Evolutionary conservation across 441 rosid species (phyloP).

Genomic region (Euphorbia schlechtendalii): DNA sequence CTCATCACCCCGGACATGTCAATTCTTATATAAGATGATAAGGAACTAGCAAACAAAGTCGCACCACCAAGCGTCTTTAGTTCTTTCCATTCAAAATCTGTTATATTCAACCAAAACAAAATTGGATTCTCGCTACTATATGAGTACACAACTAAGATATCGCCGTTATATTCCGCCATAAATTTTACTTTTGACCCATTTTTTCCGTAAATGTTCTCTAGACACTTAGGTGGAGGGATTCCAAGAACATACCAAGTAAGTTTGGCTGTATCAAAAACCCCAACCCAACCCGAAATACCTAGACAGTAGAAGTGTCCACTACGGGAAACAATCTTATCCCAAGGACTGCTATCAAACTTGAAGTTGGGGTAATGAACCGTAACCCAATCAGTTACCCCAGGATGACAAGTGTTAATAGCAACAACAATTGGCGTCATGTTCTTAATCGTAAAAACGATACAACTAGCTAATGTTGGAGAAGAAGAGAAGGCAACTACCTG

Average conservation of each 20-base stretch:
- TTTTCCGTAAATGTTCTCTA: constrained; percentile 37
- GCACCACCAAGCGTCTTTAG: no score
- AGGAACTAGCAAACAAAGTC: constrained; percentile 55
- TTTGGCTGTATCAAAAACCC: constrained; percentile 38
- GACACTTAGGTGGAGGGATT: constrained; percentile 58
- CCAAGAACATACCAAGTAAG: constrained; percentile 49
- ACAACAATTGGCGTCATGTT: constrained; percentile 32
- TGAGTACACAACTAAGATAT: constrained; percentile 47
- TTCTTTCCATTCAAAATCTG: constrained; percentile 45
- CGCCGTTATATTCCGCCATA: constrained; percentile 49
- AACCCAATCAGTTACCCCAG: constrained; percentile 48
- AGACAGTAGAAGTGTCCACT: constrained; percentile 43
- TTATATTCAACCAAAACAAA: constrained; percentile 40
- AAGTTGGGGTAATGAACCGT: constrained; percentile 50
- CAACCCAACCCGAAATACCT: constrained; percentile 55
- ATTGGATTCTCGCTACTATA: constrained; percentile 41
- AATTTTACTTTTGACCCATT: constrained; percentile 59
- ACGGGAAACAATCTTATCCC: constrained; percentile 59
- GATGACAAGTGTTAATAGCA: constrained; percentile 48
- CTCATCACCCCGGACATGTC: no score
- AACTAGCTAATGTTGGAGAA: constrained; percentile 41
- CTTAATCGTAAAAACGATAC: constrained; percentile 39
- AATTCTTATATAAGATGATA: constrained; percentile 41
- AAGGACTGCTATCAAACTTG: constrained; percentile 50
- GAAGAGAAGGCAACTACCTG: constrained; percentile 60